These are phyloP conservation scores for Tricholoma saponaceum DNA, from an alignment of 768 basidiomycete species.

Conservation along the genomic window DNA sequence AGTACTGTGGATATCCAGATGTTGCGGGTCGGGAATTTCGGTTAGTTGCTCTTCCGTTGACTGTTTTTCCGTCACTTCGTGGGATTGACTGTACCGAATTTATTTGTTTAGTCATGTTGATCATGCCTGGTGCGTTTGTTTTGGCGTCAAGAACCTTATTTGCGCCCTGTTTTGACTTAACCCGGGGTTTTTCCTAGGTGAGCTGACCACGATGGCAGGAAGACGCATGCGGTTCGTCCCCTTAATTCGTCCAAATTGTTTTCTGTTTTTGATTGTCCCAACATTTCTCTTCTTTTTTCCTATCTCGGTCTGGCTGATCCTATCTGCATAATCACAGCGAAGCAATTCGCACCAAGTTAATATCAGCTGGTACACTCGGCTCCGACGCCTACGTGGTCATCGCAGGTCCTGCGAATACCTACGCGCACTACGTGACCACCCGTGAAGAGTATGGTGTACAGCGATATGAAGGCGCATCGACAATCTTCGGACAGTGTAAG, in stretches of 20 bases:
- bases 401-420: conserved; percentile 80
- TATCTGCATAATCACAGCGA: conserved; percentile 39
- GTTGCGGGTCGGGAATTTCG: conserved; percentile 69
- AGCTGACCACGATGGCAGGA: conserved; percentile 81
- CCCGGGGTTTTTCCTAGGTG: conserved; percentile 32
- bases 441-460: conserved; percentile 71
- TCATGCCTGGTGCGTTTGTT: conserved; percentile 54
- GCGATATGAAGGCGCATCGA: conserved; percentile 80
- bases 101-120: conserved; percentile 49
- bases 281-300: conserved; percentile 2
- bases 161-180: conserved; percentile 7
- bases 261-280: conserved; percentile 18
- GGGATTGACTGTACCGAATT: background rate
- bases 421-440: conserved; percentile 71
- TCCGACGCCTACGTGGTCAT: conserved; percentile 71
- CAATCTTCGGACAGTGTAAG: conserved; percentile 71
- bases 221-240: conserved; percentile 60
- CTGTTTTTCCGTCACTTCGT: background rate
- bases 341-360: conserved; percentile 60
- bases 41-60: conserved; percentile 23
- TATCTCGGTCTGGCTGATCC: too few species aligned
- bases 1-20: conserved; percentile 74
- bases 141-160: conserved; percentile 4
- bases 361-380: conserved; percentile 59
- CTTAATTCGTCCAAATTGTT: conserved; percentile 6